Evolutionary conservation across 1,139 yeast genomes (phyloP).

Genomic region (Saccharomyces pastorianus): DNA sequence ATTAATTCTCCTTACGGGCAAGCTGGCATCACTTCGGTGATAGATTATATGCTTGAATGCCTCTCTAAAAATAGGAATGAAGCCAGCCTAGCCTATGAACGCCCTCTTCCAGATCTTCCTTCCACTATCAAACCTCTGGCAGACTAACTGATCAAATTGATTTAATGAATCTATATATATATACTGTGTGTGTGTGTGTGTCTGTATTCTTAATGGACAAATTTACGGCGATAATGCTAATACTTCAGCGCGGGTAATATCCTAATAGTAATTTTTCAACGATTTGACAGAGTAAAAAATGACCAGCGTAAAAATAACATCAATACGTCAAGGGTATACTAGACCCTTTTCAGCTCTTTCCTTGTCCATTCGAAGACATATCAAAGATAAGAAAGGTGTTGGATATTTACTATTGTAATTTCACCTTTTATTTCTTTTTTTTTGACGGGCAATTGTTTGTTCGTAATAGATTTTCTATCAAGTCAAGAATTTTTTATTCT

Average conservation of each 20-base stretch:
- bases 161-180: neutral
- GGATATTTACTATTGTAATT: neutral
- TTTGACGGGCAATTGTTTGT: neutral
- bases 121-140: neutral
- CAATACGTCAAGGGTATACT: neutral
- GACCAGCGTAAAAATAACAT: neutral
- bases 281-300: neutral
- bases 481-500: neutral
- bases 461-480: neutral
- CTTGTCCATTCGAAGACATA: neutral
- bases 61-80: slow-evolving; percentile 1
- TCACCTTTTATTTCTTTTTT: neutral
- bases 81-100: neutral
- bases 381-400: neutral
- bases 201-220: neutral
- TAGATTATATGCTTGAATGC: slow-evolving; percentile 18
- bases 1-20: slow-evolving; percentile 23
- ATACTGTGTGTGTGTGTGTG: neutral
- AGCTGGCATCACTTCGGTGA: slow-evolving; percentile 14
- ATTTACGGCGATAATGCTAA: neutral
- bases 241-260: neutral
- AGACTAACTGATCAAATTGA: neutral
- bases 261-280: neutral
- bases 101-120: neutral
- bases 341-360: neutral